These are phyloP conservation scores for Russula foetens DNA, from an alignment of 768 basidiomycete genomes.

Conservation along the genomic window DNA sequence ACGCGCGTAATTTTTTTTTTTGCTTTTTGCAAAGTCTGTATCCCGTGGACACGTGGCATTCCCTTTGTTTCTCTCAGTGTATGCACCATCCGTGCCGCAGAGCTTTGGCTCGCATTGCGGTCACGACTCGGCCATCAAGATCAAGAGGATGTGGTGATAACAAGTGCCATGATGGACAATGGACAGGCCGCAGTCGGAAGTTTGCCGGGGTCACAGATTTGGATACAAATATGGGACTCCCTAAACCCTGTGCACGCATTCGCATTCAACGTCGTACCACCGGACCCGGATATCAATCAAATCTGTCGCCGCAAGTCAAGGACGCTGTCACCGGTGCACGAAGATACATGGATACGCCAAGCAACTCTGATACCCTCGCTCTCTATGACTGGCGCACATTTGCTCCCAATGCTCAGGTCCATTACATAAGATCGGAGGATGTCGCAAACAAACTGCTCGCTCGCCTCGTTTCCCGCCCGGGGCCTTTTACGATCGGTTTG, in stretches of 20 bases:
- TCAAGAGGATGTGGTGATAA: background rate
- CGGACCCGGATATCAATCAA: background rate
- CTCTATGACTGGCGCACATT: slow-evolving; percentile 10
- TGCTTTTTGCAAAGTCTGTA: background rate
- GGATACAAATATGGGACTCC: background rate
- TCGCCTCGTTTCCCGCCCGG: background rate
- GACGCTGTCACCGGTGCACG: no score
- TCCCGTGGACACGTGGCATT: background rate
- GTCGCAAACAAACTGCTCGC: slow-evolving; percentile 10
- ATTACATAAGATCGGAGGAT: slow-evolving; percentile 16
- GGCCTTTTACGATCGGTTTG: slow-evolving; percentile 39
- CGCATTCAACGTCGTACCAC: background rate
- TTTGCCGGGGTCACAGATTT: background rate
- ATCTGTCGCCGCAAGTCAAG: background rate
- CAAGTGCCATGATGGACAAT: background rate
- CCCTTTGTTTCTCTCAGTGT: background rate
- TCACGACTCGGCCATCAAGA: background rate
- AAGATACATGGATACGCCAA: background rate
- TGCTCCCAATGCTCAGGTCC: background rate
- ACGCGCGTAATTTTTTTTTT: background rate
- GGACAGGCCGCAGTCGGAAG: background rate
- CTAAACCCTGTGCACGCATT: background rate
- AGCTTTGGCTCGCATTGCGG: background rate
- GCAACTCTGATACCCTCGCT: no score
- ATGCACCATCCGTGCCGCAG: background rate